Evolutionary conservation across 768 basidiomycete genomes (phyloP).

Genomic region (Harrya chromipes): DNA sequence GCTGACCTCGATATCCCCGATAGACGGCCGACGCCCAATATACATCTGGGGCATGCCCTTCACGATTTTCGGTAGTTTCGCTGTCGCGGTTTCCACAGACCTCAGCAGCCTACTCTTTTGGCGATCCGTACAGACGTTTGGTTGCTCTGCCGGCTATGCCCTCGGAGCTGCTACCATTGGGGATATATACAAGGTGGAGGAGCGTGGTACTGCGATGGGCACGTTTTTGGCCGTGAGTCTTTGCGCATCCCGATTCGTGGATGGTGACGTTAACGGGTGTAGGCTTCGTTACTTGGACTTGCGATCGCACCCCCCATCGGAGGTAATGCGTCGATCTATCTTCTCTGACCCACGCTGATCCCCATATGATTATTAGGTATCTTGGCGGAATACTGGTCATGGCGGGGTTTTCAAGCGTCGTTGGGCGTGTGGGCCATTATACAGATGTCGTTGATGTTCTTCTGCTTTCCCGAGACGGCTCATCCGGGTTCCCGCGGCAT

Average conservation of each 20-base stretch:
- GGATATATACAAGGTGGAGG: slow-evolving; percentile 64
- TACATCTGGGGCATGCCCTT: slow-evolving; percentile 61
- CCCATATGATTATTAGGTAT: slow-evolving; percentile 32
- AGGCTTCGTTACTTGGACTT: slow-evolving; percentile 54
- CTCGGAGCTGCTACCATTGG: slow-evolving; percentile 60
- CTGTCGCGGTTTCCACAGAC: slow-evolving; percentile 49
- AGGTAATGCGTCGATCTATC: slow-evolving; percentile 31
- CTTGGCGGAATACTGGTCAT: slow-evolving; percentile 58
- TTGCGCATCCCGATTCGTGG: not conserved
- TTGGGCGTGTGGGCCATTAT: slow-evolving; percentile 42
- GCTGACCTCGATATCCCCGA: not conserved
- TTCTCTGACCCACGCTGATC: not conserved
- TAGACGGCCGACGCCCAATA: slow-evolving; percentile 63
- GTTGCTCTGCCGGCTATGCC: slow-evolving; percentile 53
- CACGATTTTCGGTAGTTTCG: slow-evolving; percentile 55
- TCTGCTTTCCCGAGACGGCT: slow-evolving; percentile 64
- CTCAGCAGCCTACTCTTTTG: slow-evolving; percentile 49
- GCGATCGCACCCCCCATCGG: slow-evolving; percentile 59
- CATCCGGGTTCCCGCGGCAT: slow-evolving; percentile 57
- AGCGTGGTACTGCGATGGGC: slow-evolving; percentile 59
- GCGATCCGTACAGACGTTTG: slow-evolving; percentile 65
- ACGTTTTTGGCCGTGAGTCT: slow-evolving; percentile 49
- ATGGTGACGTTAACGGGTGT: not conserved
- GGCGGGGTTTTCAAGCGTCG: slow-evolving; percentile 55
- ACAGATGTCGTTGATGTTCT: slow-evolving; percentile 37